Percentiles rank a stretch among this genome's conserved stretches.
Evolutionary conservation across 768 basidiomycete genomes (phyloP).

Genomic region (Neoboletus magnificus): DNA sequence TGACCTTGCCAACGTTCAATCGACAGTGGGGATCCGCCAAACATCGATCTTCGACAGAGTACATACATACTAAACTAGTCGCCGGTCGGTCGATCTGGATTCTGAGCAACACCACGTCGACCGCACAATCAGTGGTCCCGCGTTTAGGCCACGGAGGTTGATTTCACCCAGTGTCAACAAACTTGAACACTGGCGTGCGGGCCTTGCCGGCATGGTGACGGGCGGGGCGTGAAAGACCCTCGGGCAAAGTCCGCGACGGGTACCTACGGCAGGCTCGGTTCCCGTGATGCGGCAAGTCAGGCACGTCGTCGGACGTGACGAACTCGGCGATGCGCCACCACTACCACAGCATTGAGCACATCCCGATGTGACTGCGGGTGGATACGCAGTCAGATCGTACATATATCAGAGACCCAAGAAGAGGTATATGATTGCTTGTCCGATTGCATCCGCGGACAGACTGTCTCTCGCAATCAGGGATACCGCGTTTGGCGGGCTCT

Average conservation of each 20-base stretch:
- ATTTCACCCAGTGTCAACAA: conserved; percentile 53
- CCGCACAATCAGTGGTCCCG: conserved; percentile 26
- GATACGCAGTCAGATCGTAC: not conserved
- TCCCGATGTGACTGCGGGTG: conserved; percentile 45
- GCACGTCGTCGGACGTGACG: conserved; percentile 54
- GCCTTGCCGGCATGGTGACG: conserved; percentile 52
- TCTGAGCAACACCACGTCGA: no score
- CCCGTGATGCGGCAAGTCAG: conserved; percentile 54
- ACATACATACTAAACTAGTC: not conserved
- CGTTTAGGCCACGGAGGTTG: conserved; percentile 51
- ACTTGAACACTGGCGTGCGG: conserved; percentile 48
- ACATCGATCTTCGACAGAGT: no score
- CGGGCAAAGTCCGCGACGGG: conserved; percentile 36
- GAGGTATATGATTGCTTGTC: no score
- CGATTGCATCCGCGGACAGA: conserved; percentile 31
- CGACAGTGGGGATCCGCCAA: not conserved
- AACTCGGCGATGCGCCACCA: conserved; percentile 54
- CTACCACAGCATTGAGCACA: conserved; percentile 55
- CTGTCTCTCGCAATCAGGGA: conserved; percentile 48
- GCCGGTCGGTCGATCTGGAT: no score
- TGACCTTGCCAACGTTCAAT: not conserved
- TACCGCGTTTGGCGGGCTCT: conserved; percentile 45
- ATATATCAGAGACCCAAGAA: not conserved
- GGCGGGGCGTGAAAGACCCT: no score
- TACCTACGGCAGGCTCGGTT: conserved; percentile 32